phyloP scores from a whole-genome alignment of 192 early-diverging fungal genomes.

The Coemansia sp. region DNA sequence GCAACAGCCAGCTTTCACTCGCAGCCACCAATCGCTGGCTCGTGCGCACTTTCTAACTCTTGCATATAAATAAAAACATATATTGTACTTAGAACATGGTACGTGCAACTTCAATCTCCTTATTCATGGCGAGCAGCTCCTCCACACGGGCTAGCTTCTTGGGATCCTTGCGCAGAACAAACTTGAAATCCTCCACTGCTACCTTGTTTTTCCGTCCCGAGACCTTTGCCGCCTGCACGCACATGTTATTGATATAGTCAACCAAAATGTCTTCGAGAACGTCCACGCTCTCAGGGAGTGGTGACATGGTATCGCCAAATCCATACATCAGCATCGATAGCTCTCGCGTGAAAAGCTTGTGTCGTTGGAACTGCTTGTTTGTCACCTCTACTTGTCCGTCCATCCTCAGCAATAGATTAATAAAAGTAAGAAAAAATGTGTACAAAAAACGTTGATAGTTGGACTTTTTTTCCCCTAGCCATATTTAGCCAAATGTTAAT shows the following conservation, averaged over 20 bases:
- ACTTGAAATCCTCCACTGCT: constrained; percentile 48
- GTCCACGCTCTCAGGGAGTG: constrained; percentile 41
- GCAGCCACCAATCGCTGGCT: neutral
- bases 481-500: neutral
- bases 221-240: constrained; percentile 40
- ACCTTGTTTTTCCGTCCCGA: constrained; percentile 30
- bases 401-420: constrained; percentile 16
- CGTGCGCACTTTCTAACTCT: neutral
- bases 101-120: constrained; percentile 48
- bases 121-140: constrained; percentile 51
- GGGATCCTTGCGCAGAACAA: constrained; percentile 50
- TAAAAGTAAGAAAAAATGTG: neutral
- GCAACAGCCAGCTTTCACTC: neutral
- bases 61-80: constrained; percentile 8
- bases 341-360: constrained; percentile 46
- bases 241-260: constrained; percentile 48
- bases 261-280: constrained; percentile 52
- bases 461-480: neutral
- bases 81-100: constrained; percentile 20
- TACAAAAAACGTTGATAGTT: neutral
- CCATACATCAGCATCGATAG: constrained; percentile 49
- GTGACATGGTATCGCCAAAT: constrained; percentile 38
- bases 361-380: constrained; percentile 48
- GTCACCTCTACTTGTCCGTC: constrained; percentile 41
- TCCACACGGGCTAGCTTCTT: constrained; percentile 53